Conservation (phyloP, 2,329 filamentous ascomycete species). For the Aspergillus japonicus region DNA sequence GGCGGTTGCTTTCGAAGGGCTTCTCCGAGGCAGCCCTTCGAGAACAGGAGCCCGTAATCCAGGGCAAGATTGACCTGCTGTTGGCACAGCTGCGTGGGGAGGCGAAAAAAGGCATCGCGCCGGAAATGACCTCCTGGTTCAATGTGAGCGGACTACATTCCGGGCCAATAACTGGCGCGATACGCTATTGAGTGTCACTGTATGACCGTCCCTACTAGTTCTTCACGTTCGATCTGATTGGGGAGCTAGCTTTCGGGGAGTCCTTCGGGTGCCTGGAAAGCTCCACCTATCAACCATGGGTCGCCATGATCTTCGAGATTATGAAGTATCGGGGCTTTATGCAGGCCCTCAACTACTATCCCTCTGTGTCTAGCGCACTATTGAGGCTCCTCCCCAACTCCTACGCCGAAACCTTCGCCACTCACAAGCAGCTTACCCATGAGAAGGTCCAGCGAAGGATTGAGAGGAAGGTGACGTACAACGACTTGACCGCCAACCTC, state of each 20-base stretch:
- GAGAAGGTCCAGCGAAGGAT: background rate
- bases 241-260: constrained; percentile 41
- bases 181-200: background rate
- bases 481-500: background rate
- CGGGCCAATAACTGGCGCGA: background rate
- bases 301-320: background rate
- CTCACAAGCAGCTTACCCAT: background rate
- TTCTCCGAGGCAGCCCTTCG: constrained; percentile 32
- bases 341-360: background rate
- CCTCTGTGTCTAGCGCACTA: background rate
- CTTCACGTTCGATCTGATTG: constrained; percentile 41
- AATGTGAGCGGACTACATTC: constrained; percentile 25
- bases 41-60: constrained; percentile 30
- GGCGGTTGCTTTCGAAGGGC: constrained; percentile 24
- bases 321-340: background rate
- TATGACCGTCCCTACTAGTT: constrained; percentile 21
- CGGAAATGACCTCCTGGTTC: constrained; percentile 24
- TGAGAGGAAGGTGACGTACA: background rate
- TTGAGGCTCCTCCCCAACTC: background rate
- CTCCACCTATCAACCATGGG: constrained; percentile 39
- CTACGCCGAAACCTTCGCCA: background rate
- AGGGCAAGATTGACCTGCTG: constrained; percentile 27
- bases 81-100: constrained; percentile 21
- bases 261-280: constrained; percentile 41
- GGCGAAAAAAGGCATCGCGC: background rate